Conservation (phyloP, 108 stramenopile species). For the Nitzschia sp. region DNA sequence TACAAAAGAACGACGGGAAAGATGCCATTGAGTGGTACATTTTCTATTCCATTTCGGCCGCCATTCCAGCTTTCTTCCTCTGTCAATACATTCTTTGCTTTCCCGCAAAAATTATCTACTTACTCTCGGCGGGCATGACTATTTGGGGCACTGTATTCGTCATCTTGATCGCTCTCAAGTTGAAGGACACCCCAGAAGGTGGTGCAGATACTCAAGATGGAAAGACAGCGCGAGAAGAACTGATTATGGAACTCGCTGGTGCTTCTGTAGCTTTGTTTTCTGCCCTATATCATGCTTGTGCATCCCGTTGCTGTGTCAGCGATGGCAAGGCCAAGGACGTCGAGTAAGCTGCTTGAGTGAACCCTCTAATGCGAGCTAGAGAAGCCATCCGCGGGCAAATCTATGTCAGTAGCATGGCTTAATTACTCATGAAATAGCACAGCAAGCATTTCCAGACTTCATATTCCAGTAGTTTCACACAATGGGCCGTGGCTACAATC, state of each 20-base stretch:
- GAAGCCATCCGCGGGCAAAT: too few species aligned
- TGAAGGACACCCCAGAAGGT: constrained; percentile 3
- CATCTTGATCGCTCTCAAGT: constrained; percentile 24
- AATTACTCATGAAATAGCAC: too few species aligned
- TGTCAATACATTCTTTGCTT: constrained; percentile 29
- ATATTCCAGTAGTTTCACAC: too few species aligned
- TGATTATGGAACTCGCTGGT: constrained; percentile 27
- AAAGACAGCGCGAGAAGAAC: constrained; percentile 18
- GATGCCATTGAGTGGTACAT: constrained; percentile 22
- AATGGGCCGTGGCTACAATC: too few species aligned
- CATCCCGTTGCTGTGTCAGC: constrained; percentile 12
- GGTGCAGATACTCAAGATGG: constrained; percentile 1
- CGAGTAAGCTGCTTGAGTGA: too few species aligned
- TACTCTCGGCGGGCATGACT: constrained; percentile 14
- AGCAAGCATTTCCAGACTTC: too few species aligned
- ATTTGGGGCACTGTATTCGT: constrained; percentile 35
- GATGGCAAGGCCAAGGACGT: neutral
- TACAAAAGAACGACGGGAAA: constrained; percentile 3
- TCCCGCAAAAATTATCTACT: constrained; percentile 25
- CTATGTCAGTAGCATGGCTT: too few species aligned
- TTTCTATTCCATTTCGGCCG: constrained; percentile 24
- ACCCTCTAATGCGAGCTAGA: too few species aligned
- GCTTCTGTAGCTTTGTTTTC: constrained; percentile 15
- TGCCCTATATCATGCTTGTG: constrained; percentile 30
- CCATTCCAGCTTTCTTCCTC: constrained; percentile 29